These are phyloP conservation scores for Mitragyna speciosa DNA, from an alignment of 257 asterid species.

Conservation along the genomic window DNA sequence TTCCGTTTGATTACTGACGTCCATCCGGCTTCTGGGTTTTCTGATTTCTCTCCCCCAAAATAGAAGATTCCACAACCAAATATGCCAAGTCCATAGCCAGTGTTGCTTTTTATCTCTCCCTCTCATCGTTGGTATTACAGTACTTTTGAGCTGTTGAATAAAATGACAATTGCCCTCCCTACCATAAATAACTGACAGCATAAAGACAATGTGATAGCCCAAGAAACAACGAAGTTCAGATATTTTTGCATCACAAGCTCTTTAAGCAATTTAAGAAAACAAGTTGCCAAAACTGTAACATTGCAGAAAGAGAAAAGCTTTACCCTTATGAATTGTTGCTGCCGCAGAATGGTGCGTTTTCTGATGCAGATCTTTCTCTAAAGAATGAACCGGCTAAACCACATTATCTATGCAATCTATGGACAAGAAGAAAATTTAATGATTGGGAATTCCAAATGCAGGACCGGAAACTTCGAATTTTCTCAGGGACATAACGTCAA, in stretches of 20 bases:
- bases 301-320: background rate
- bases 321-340: background rate
- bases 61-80: slow-evolving; percentile 71
- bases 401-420: background rate
- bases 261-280: background rate
- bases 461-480: too few relatives aligned
- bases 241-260: background rate
- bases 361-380: slow-evolving; percentile 12
- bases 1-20: slow-evolving; percentile 42
- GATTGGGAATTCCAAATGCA: too few relatives aligned
- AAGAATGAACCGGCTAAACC: background rate
- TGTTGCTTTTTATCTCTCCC: slow-evolving; percentile 30
- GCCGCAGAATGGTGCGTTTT: background rate
- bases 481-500: too few relatives aligned
- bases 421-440: too few relatives aligned
- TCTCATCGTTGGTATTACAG: slow-evolving; percentile 22
- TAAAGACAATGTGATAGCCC: background rate
- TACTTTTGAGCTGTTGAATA: slow-evolving; percentile 19
- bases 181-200: background rate
- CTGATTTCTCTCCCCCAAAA: too few relatives aligned
- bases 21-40: slow-evolving; percentile 48
- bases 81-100: slow-evolving; percentile 80
- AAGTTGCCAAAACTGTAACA: background rate
- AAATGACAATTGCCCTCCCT: too few relatives aligned
- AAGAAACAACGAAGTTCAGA: background rate